Conservation (phyloP, 805 yeast species). For the Starmerella apicola region DNA sequence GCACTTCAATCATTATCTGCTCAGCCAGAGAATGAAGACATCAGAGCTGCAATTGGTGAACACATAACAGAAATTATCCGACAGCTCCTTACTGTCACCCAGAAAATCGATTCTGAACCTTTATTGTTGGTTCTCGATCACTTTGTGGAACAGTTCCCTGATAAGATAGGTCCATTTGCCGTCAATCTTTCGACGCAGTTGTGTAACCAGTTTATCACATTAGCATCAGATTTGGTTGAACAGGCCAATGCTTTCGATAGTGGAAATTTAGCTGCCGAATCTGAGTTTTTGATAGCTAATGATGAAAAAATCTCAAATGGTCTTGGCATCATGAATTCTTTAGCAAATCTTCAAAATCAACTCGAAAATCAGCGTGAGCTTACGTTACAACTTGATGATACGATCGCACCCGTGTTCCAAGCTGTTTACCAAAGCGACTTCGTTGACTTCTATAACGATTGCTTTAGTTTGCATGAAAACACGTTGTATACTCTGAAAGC, state of each 20-base stretch:
- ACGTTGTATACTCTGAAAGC: constrained; percentile 47
- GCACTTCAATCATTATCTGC: constrained; percentile 71
- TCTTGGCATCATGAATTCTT: constrained; percentile 64
- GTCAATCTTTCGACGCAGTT: constrained; percentile 43
- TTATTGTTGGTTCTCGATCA: constrained; percentile 89
- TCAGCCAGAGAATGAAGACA: constrained; percentile 36
- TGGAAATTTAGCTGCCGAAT: constrained; percentile 9
- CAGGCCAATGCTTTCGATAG: constrained; percentile 20
- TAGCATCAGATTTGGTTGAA: constrained; percentile 60
- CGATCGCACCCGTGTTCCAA: constrained; percentile 55
- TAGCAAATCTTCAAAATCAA: constrained; percentile 67
- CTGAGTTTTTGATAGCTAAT: constrained; percentile 31
- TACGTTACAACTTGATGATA: constrained; percentile 50
- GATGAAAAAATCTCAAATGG: constrained; percentile 75
- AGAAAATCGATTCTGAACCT: constrained; percentile 75
- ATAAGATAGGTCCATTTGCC: constrained; percentile 84
- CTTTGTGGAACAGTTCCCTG: constrained; percentile 77
- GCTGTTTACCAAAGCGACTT: constrained; percentile 53
- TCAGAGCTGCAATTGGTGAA: constrained; percentile 42
- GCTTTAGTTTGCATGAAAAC: constrained; percentile 62
- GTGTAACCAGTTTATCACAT: constrained; percentile 58
- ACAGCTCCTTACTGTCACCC: constrained; percentile 56
- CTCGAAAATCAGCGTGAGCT: constrained; percentile 68
- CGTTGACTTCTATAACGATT: constrained; percentile 64
- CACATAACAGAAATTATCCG: constrained; percentile 76